Evolutionary conservation across 2,329 filamentous ascomycete species (phyloP).

Genomic region (Epicoccum sorghinum): DNA sequence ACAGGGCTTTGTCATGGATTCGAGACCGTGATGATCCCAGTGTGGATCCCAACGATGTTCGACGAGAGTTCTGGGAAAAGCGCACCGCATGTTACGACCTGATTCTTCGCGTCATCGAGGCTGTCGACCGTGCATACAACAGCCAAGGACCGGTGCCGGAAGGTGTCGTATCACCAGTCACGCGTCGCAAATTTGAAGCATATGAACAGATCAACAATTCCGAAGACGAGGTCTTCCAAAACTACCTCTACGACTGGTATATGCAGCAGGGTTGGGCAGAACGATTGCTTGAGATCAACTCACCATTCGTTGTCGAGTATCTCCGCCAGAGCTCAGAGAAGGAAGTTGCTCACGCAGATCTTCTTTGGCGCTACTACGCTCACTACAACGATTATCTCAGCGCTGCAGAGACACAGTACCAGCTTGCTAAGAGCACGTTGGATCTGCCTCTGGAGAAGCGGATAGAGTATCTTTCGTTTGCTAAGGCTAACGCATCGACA

Average conservation of each 20-base stretch:
- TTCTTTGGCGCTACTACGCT: conserved; percentile 91
- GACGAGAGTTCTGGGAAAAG: conserved; percentile 69
- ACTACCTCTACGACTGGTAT: conserved; percentile 98
- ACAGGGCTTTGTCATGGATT: conserved; percentile 83
- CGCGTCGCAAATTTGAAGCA: conserved; percentile 82
- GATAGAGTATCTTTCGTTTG: conserved; percentile 86
- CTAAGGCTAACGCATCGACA: conserved; percentile 90
- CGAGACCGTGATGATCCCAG: conserved; percentile 79
- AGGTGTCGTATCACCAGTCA: conserved; percentile 75
- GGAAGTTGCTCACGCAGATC: conserved; percentile 79
- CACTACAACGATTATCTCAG: conserved; percentile 83
- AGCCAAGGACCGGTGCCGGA: conserved; percentile 76
- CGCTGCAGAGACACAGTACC: conserved; percentile 83
- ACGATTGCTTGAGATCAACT: conserved; percentile 82
- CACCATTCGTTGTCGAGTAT: conserved; percentile 84
- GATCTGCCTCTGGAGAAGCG: conserved; percentile 78
- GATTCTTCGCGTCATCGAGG: conserved; percentile 80
- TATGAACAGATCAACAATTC: conserved; percentile 89
- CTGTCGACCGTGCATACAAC: conserved; percentile 74
- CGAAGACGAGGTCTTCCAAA: conserved; percentile 92
- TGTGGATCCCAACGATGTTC: conserved; percentile 70
- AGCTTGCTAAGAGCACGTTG: conserved; percentile 85
- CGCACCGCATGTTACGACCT: conserved; percentile 83
- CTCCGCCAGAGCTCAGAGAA: conserved; percentile 76
- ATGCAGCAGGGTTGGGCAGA: conserved; percentile 83